Evolutionary conservation across 306 rosid genomes (phyloP).

Genomic region (Fragaria vesca): DNA sequence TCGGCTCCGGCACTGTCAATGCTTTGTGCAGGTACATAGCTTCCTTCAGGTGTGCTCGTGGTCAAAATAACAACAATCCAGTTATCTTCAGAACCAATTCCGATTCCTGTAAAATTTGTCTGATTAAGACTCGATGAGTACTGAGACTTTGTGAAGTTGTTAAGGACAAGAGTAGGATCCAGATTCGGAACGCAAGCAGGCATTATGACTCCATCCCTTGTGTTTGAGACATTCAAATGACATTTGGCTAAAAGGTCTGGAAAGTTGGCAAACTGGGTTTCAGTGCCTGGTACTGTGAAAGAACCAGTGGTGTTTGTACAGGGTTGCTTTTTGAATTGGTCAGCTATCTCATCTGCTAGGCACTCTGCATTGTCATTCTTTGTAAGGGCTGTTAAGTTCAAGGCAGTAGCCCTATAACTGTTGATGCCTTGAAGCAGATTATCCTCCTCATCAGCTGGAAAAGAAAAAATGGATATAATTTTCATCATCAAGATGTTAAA

Average conservation of each 20-base stretch:
- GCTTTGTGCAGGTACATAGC: slow-evolving; percentile 44
- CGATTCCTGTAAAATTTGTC: slow-evolving; percentile 62
- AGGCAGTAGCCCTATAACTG: slow-evolving; percentile 44
- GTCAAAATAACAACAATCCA: slow-evolving; percentile 86
- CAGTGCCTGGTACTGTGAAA: slow-evolving; percentile 86
- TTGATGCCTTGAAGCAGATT: slow-evolving; percentile 71
- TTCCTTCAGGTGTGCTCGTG: slow-evolving; percentile 68
- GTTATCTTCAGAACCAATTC: slow-evolving; percentile 69
- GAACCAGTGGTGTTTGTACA: slow-evolving; percentile 92
- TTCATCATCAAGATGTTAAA: slow-evolving; percentile 21
- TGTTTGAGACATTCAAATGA: slow-evolving; percentile 65
- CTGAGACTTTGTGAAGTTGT: slow-evolving; percentile 76
- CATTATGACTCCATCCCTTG: slow-evolving; percentile 65
- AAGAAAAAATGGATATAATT: slow-evolving; percentile 9
- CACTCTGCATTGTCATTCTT: slow-evolving; percentile 73
- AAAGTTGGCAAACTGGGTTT: slow-evolving; percentile 67
- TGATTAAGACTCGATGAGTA: slow-evolving; percentile 71
- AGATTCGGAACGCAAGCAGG: slow-evolving; percentile 85
- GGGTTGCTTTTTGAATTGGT: slow-evolving; percentile 71
- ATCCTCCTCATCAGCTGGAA: slow-evolving; percentile 59
- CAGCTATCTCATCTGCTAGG: slow-evolving; percentile 73
- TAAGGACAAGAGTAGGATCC: slow-evolving; percentile 52
- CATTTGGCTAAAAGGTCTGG: slow-evolving; percentile 68
- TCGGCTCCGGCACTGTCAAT: not conserved
- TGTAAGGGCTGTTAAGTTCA: slow-evolving; percentile 54